Evolutionary conservation across 2,329 filamentous ascomycete species (phyloP), one percentile per base, ranked within the genome.

Genomic region (Penicillium aurantiogriseum): DNA sequence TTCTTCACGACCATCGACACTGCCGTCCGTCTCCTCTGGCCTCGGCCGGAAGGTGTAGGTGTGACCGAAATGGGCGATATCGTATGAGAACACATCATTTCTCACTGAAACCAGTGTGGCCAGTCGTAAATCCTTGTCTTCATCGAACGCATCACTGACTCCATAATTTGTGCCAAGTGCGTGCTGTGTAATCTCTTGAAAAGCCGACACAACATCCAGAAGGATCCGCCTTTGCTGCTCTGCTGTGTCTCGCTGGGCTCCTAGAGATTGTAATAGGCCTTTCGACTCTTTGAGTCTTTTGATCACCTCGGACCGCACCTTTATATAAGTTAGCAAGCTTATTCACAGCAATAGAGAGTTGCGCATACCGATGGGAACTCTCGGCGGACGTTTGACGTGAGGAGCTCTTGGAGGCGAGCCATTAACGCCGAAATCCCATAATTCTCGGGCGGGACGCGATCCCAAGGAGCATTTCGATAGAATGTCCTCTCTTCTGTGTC

Each of bases 341-440:
- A 42, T 23, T 23, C 11, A 36, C n/a, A 21, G 63, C 4, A 68
- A 52, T 0, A 74, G 51, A 2, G 73, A 45, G 2, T 67, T 64
- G 1, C 67, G 39, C 58, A 47, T 42, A 80, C 75, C 56, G 73
- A 71, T 3, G 79, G 78, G 59, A 82, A 82, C 56, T 79, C 76
- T 3, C 71, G 71, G n/a, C 74, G 75, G 3, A 79, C 74, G 52
- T 79, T 73, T 5, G 67, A 64, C 2, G 71, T 72, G 1, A 82
- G 71, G 0, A 80, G 67, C 8, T 76, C 75, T 23, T 75, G 71
- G 5, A 83, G 68, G 4, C 75, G 73, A 5, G 53, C 56, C 19
- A 72, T 71, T 33, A 83, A 62, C 0, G 78, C 67, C 0, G 67
- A 61, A 31, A 82, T 72, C 2, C 80, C 80, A 23, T 76, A 72